phyloP scores from a whole-genome alignment of 345 rosid species.

The Cardamine resedifolia region DNA sequence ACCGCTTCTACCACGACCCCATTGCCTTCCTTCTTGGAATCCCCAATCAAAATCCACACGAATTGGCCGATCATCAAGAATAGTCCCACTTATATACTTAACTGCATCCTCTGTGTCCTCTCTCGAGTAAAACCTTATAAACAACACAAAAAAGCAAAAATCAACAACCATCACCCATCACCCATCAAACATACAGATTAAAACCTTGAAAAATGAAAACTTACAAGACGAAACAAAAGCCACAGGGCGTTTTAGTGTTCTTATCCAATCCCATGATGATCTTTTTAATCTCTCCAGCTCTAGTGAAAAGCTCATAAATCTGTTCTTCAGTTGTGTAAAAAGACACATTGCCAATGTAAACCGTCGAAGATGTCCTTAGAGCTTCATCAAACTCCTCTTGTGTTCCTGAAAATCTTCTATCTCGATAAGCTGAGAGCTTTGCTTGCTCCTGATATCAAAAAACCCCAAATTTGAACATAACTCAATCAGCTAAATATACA shows the following conservation, averaged over 20 bases:
- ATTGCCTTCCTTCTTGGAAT: constrained; percentile 95
- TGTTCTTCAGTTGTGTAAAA: constrained; percentile 98
- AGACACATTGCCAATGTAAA: constrained; percentile 91
- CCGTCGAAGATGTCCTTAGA: constrained; percentile 61
- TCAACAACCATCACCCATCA: constrained; percentile 7
- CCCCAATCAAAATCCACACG: constrained; percentile 99
- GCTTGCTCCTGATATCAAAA: constrained; percentile 54
- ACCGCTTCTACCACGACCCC: constrained; percentile 99
- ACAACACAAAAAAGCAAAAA: not conserved
- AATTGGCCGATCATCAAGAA: constrained; percentile 95
- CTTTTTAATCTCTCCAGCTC: constrained; percentile 96
- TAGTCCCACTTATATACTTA: constrained; percentile 89
- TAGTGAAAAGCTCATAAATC: constrained; percentile 89
- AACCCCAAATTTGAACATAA: not conserved
- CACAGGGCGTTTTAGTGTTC: constrained; percentile 95
- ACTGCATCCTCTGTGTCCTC: constrained; percentile 98
- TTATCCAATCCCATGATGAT: constrained; percentile 97
- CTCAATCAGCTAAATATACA: not conserved
- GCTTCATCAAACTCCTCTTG: constrained; percentile 92
- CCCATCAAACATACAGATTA: not conserved
- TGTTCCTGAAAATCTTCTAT: constrained; percentile 72
- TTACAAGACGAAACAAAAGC: constrained; percentile 89
- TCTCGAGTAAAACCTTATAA: constrained; percentile 79
- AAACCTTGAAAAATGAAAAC: constrained; percentile 21
- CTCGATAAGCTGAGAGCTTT: constrained; percentile 86